Evolutionary conservation across 768 basidiomycete species (phyloP).

Genomic region (Phylloporus arenicola): DNA sequence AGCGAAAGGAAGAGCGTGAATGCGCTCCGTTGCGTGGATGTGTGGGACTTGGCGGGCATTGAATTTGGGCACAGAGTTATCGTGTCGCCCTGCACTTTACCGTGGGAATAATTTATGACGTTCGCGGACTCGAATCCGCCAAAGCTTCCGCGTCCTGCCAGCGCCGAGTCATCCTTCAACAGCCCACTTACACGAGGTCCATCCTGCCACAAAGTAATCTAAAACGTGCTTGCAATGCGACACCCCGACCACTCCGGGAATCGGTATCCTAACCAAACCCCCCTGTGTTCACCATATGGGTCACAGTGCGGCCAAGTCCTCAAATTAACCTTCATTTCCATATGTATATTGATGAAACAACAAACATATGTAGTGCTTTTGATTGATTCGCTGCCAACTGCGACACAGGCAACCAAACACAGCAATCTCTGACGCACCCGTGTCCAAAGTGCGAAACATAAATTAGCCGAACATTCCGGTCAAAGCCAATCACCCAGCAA

Average conservation of each 20-base stretch:
- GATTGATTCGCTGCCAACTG: conserved; percentile 15
- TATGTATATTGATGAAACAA: conserved; percentile 13
- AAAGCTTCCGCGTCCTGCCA: conserved; percentile 33
- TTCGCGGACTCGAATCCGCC: conserved; percentile 31
- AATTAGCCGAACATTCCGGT: background rate
- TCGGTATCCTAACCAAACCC: background rate
- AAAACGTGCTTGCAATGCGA: background rate
- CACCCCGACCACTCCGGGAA: background rate
- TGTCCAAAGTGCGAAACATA: background rate
- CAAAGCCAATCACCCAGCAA: background rate
- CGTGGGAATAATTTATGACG: conserved; percentile 25
- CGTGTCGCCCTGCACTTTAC: conserved; percentile 32
- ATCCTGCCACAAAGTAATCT: background rate
- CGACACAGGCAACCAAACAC: conserved; percentile 8
- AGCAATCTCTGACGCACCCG: conserved; percentile 8
- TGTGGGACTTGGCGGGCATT: conserved; percentile 35
- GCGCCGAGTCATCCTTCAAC: conserved; percentile 22
- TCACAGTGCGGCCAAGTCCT: conserved; percentile 12
- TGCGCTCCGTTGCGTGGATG: conserved; percentile 29
- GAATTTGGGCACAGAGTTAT: conserved; percentile 37
- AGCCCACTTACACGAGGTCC: conserved; percentile 15
- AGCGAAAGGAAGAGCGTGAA: conserved; percentile 4
- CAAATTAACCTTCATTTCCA: conserved; percentile 23
- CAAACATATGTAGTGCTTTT: conserved; percentile 6
- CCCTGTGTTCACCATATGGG: background rate